These are phyloP conservation scores for Rhodomyrtus psidioides DNA, from an alignment of 441 rosid species.

Conservation along the genomic window DNA sequence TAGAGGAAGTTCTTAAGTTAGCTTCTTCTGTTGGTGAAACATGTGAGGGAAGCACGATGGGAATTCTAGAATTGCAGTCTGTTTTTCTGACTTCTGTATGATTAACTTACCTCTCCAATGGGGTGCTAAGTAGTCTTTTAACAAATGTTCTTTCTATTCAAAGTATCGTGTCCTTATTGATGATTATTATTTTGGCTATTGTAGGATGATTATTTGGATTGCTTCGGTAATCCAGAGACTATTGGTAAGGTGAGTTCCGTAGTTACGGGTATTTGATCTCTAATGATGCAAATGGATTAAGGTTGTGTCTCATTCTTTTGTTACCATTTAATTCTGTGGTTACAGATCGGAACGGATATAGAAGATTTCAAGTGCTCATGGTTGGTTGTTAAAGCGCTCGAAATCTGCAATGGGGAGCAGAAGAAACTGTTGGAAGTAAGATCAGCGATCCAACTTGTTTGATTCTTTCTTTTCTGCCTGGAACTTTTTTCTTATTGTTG, in stretches of 20 bases:
- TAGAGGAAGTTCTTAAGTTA: neutral
- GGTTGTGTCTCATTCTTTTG: neutral
- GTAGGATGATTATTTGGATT: conserved; percentile 87
- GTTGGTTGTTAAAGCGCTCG: conserved; percentile 81
- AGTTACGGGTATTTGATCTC: neutral
- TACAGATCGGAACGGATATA: conserved; percentile 86
- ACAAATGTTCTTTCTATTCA: neutral
- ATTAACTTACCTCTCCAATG: neutral
- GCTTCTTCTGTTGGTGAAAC: neutral
- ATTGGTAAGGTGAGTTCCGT: conserved; percentile 58
- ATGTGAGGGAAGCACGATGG: neutral
- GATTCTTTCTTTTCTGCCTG: neutral
- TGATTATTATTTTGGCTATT: neutral
- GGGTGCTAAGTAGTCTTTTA: neutral
- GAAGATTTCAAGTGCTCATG: conserved; percentile 96
- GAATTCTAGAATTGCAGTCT: neutral
- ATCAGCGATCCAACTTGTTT: neutral
- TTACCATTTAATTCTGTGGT: neutral
- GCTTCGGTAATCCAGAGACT: conserved; percentile 68
- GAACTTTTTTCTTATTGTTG: neutral
- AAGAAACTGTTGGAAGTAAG: conserved; percentile 64
- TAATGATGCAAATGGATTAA: neutral
- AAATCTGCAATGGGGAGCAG: conserved; percentile 60
- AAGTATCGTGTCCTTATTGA: neutral
- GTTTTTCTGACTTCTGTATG: neutral